Evolutionary conservation across 2,329 filamentous ascomycete species (phyloP), one percentile per base, ranked within the genome.

Genomic region (Dissoconium aciculare): DNA sequence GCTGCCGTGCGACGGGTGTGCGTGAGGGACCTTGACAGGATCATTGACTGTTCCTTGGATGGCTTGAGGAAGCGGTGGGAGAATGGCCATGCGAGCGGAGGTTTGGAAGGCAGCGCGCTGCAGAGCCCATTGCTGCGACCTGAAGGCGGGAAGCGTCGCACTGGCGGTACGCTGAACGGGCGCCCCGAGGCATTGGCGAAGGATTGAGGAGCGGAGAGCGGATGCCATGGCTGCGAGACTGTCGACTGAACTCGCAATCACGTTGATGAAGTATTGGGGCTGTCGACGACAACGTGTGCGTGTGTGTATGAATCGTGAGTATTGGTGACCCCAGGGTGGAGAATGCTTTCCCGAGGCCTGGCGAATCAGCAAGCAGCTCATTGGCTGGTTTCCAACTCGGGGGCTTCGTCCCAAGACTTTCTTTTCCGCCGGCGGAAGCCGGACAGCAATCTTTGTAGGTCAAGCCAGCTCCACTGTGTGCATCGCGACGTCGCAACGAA

Each of bases 81-180:
- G 69, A 51, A 87, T 77, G 53, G 69, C 67, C 57, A 72, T 71
- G 60, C 71, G 71, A 58, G 73, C 68, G 25, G 81, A 82, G 50
- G 78, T 81, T 60, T 94, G 85, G 70, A 98, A 93, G 46, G 80
- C 76, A 43, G 84, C 77, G 56, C 74, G 55, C 46, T 49, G 59
- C 52, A 42, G 33, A 40, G 57, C 47, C 46, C 55, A 57, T 30
- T 36, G 44, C 37, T 41, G 43, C 26, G 39, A 32, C 38, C 51
- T 49, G 46, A 53, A 51, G 43, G 52, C 46, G 35, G 57, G 53
- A 23, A 45, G 31, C 38, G 36, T 30, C 31, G 50, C 45, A 43
- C 46, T 35, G 47, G 43, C 42, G 34, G 54, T 46, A 45, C 62
- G 62, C 50, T 56, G 56, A 33, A 57, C 36, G 30, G 45, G 37